phyloP scores from a whole-genome alignment of 2,329 filamentous ascomycete genomes.

The Cercospora canescens region DNA sequence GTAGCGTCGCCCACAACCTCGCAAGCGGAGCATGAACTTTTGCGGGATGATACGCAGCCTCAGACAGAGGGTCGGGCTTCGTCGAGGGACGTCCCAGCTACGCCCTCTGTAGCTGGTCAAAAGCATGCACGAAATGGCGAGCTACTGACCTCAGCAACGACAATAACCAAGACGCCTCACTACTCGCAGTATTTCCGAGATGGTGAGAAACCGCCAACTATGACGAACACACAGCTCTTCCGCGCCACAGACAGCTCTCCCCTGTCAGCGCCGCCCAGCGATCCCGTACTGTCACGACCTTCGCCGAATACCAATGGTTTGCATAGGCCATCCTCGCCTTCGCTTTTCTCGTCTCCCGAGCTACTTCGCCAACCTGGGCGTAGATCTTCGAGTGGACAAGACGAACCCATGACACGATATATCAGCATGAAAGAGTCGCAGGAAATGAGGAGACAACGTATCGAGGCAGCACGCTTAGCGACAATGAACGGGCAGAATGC shows the following conservation, averaged over 20 bases:
- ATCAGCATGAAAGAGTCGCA: conserved; percentile 48
- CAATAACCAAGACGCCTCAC: conserved; percentile 40
- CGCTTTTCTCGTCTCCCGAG: conserved; percentile 14
- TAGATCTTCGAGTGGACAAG: not conserved
- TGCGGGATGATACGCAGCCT: conserved; percentile 21
- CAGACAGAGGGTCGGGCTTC: conserved; percentile 28
- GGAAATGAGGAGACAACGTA: conserved; percentile 30
- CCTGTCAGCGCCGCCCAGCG: conserved; percentile 40
- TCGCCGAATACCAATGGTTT: conserved; percentile 43
- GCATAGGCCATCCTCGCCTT: conserved; percentile 37
- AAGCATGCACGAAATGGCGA: conserved; percentile 43
- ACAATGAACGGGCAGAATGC: not conserved
- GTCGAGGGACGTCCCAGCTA: conserved; percentile 39
- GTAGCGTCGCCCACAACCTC: conserved; percentile 21
- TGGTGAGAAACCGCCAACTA: conserved; percentile 30
- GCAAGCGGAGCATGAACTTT: conserved; percentile 26
- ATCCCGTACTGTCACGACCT: conserved; percentile 46
- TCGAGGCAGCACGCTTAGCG: conserved; percentile 26
- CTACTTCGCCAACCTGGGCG: not conserved
- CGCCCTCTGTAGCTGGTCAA: conserved; percentile 43
- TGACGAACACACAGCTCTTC: conserved; percentile 50
- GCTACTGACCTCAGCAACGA: conserved; percentile 44
- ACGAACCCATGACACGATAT: conserved; percentile 2
- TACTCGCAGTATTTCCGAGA: conserved; percentile 42
- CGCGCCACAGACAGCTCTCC: conserved; percentile 47